Evolutionary conservation across 2,329 filamentous ascomycete genomes (phyloP).

Genomic region (Stachybotrys echinatus): DNA sequence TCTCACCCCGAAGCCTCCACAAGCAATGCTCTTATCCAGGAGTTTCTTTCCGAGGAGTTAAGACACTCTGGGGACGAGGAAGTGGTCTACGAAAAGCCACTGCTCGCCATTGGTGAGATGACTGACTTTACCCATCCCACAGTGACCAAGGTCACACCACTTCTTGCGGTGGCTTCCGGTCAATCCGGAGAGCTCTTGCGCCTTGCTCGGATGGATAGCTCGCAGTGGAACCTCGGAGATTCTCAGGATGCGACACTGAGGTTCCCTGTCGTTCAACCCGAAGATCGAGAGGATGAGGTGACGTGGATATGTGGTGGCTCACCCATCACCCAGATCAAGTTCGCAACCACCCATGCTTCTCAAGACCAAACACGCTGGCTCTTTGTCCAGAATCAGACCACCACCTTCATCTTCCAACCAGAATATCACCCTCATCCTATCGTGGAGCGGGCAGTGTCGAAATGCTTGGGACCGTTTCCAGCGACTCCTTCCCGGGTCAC

Average conservation of each 20-base stretch:
- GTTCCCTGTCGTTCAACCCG: slow-evolving; percentile 35
- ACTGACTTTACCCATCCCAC: slow-evolving; percentile 29
- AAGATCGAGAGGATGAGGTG: slow-evolving; percentile 38
- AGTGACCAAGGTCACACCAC: slow-evolving; percentile 19
- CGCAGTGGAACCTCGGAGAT: slow-evolving; percentile 49
- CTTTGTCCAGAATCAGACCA: slow-evolving; percentile 46
- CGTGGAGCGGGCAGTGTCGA: slow-evolving; percentile 2
- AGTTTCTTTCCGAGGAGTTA: slow-evolving; percentile 30
- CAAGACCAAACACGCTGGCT: slow-evolving; percentile 41
- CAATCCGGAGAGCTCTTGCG: slow-evolving; percentile 53
- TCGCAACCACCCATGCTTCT: slow-evolving; percentile 30
- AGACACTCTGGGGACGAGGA: slow-evolving; percentile 21
- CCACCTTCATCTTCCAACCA: slow-evolving; percentile 47
- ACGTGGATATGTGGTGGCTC: slow-evolving; percentile 49
- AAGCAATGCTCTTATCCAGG: slow-evolving; percentile 25
- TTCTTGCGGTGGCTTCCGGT: slow-evolving; percentile 48
- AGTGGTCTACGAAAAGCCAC: slow-evolving; percentile 10
- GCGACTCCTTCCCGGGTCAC: slow-evolving; percentile 45
- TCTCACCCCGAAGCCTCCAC: slow-evolving; percentile 44
- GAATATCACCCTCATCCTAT: slow-evolving; percentile 37
- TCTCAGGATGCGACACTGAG: slow-evolving; percentile 40
- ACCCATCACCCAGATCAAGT: slow-evolving; percentile 47
- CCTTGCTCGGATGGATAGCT: slow-evolving; percentile 43
- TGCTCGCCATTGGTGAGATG: slow-evolving; percentile 55
- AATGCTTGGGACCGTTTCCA: background rate